phyloP scores from a whole-genome alignment of 345 rosid species.

The Combretum micranthum region DNA sequence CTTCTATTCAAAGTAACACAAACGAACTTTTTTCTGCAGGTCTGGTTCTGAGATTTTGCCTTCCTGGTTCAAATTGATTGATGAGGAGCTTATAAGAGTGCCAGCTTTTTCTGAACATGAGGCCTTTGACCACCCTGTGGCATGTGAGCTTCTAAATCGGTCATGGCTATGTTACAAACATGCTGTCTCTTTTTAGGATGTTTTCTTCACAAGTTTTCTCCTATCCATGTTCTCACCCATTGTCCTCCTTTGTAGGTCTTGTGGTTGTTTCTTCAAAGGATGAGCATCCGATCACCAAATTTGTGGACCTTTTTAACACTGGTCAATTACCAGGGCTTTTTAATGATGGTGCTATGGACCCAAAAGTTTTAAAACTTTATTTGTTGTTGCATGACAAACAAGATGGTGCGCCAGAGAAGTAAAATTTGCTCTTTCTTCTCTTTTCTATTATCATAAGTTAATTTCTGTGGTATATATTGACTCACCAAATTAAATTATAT shows the following conservation, averaged over 20 bases:
- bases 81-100: conserved; percentile 64
- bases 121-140: conserved; percentile 98
- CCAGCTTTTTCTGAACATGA: conserved; percentile 88
- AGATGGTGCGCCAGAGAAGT: conserved; percentile 79
- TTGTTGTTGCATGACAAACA: conserved; percentile 89
- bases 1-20: background rate
- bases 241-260: conserved; percentile 56
- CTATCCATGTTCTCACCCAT: background rate
- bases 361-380: conserved; percentile 79
- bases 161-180: conserved; percentile 3
- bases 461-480: background rate
- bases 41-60: conserved; percentile 67
- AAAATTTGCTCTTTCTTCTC: conserved; percentile 17
- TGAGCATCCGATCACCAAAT: conserved; percentile 70
- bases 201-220: background rate
- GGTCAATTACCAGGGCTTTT: conserved; percentile 73
- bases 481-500: too few relatives aligned
- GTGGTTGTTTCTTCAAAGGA: conserved; percentile 89
- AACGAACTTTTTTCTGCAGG: conserved; percentile 31
- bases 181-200: background rate
- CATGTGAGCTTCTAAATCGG: conserved; percentile 52
- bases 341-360: conserved; percentile 89
- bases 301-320: conserved; percentile 81
- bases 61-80: conserved; percentile 78
- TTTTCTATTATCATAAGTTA: background rate